phyloP scores from a whole-genome alignment of 2,329 filamentous ascomycete species.

The Sordariomycetes sp. region DNA sequence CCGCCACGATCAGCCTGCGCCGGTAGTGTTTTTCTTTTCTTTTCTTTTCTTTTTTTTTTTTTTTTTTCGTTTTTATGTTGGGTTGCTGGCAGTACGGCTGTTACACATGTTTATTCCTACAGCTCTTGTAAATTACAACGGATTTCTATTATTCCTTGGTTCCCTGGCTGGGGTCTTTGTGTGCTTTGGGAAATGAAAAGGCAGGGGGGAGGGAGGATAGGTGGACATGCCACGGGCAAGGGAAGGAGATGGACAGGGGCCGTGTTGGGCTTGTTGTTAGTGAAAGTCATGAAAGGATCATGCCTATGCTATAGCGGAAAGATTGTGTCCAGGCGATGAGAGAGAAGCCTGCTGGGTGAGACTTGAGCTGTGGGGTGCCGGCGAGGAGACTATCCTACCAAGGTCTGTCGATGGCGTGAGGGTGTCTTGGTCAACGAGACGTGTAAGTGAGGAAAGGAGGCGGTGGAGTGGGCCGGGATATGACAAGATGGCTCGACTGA shows the following conservation, averaged over 20 bases:
- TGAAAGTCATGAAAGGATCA: neutral
- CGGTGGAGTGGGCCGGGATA: neutral
- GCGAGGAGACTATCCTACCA: neutral
- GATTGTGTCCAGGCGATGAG: neutral
- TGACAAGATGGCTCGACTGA: neutral
- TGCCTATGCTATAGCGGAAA: neutral
- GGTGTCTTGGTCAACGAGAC: neutral
- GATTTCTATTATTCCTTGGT: constrained; percentile 1
- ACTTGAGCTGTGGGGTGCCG: neutral
- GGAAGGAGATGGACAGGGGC: neutral
- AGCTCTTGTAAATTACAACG: constrained; percentile 1
- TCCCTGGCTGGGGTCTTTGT: neutral
- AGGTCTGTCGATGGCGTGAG: neutral
- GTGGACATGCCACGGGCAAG: too few relatives aligned
- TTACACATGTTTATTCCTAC: constrained; percentile 4
- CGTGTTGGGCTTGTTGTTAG: neutral
- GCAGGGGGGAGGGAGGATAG: neutral
- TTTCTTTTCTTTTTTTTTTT: too few relatives aligned
- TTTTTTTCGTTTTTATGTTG: neutral
- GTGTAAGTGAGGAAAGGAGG: neutral
- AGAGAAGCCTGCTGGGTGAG: neutral
- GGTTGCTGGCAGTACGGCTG: neutral
- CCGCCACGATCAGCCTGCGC: neutral
- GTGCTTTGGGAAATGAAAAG: constrained; percentile 1
- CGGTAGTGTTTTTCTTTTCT: neutral